These are phyloP conservation scores for Scolecobasidium constrictum DNA, from an alignment of 2,329 filamentous ascomycete species.

Conservation along the genomic window DNA sequence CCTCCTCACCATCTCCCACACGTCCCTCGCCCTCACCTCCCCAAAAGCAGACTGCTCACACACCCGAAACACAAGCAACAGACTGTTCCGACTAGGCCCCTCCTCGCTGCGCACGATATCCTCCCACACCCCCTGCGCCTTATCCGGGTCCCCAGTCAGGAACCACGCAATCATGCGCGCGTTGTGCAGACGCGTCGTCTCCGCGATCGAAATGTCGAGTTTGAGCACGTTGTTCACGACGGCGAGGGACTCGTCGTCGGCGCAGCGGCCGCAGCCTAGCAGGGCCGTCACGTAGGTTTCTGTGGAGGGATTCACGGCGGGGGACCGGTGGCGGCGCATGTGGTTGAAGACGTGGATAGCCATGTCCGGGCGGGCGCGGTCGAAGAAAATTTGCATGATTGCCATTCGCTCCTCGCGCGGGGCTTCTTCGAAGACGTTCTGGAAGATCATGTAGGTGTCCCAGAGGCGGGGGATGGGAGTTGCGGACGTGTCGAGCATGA, in stretches of 20 bases:
- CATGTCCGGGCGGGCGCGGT: conserved; percentile 69
- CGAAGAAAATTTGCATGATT: conserved; percentile 76
- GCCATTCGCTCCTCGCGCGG: conserved; percentile 52
- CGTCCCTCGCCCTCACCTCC: conserved; percentile 36
- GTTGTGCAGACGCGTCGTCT: conserved; percentile 68
- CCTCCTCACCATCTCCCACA: conserved; percentile 59
- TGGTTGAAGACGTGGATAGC: conserved; percentile 79
- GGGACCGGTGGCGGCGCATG: conserved; percentile 70
- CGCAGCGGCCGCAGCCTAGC: conserved; percentile 55
- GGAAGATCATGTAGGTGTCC: conserved; percentile 50
- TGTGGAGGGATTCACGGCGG: conserved; percentile 51
- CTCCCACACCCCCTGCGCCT: conserved; percentile 70
- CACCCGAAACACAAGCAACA: conserved; percentile 70
- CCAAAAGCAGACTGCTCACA: conserved; percentile 52
- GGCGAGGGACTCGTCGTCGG: conserved; percentile 54
- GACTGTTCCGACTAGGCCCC: conserved; percentile 71
- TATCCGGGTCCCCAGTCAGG: conserved; percentile 52
- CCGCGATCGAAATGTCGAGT: conserved; percentile 71
- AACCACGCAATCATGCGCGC: conserved; percentile 80
- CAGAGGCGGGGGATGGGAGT: conserved; percentile 50
- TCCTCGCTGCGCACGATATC: conserved; percentile 76
- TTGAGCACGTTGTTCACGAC: conserved; percentile 89
- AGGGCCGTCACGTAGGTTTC: conserved; percentile 73
- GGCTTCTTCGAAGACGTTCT: conserved; percentile 50
- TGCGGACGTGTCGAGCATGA: conserved; percentile 55